Evolutionary conservation across 371 early-diverging fungal genomes (phyloP).

Genomic region (Phascolomyces articulosus): DNA sequence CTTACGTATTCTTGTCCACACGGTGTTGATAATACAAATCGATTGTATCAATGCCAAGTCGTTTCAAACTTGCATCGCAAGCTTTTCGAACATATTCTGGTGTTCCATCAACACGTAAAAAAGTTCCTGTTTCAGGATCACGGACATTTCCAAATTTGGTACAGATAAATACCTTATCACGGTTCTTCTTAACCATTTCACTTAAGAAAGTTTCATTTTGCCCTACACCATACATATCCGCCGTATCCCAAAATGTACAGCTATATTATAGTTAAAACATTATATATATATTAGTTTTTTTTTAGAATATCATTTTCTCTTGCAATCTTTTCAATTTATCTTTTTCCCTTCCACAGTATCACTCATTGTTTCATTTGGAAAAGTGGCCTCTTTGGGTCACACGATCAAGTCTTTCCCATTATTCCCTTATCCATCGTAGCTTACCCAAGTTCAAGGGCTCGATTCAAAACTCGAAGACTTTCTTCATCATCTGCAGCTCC

Average conservation of each 20-base stretch:
- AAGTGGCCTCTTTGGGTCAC: not conserved
- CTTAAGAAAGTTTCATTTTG: slow-evolving; percentile 43
- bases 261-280: not conserved
- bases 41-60: slow-evolving; percentile 52
- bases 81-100: slow-evolving; percentile 55
- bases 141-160: slow-evolving; percentile 45
- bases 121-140: slow-evolving; percentile 29
- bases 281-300: too few species aligned
- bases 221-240: slow-evolving; percentile 28
- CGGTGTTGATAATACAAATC: slow-evolving; percentile 67
- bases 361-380: too few species aligned
- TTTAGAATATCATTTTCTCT: too few species aligned
- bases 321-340: not conserved
- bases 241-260: slow-evolving; percentile 33
- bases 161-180: slow-evolving; percentile 44
- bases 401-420: too few species aligned
- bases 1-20: slow-evolving; percentile 43
- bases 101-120: slow-evolving; percentile 51
- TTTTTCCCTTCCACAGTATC: not conserved
- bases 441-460: not conserved
- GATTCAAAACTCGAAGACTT: not conserved
- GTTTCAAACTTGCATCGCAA: slow-evolving; percentile 38
- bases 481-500: not conserved
- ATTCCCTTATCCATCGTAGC: too few species aligned
- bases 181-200: slow-evolving; percentile 35